Conservation (phyloP, 176 grass and related monocot genomes). For the Avena eriantha region DNA sequence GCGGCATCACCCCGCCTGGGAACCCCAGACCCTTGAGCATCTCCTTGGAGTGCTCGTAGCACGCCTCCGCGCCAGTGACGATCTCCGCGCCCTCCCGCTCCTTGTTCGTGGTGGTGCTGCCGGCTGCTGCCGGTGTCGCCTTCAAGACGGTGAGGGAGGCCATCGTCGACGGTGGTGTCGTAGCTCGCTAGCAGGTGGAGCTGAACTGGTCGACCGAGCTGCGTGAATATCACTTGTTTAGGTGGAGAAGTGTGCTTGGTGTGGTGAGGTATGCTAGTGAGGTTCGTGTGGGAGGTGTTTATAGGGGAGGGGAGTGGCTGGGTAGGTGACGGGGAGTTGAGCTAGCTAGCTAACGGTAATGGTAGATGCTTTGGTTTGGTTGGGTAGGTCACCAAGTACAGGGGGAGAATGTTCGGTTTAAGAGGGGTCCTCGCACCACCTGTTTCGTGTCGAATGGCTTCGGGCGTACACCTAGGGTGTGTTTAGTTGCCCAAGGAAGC, state of each 20-base stretch:
- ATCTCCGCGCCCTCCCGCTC: constrained; percentile 69
- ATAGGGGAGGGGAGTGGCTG: constrained; percentile 2
- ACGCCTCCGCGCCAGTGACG: constrained; percentile 67
- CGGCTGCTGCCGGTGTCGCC: neutral
- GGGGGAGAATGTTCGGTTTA: neutral
- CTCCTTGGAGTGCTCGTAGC: constrained; percentile 78
- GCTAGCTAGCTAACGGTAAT: constrained; percentile 51
- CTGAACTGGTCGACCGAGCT: neutral
- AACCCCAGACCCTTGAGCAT: constrained; percentile 73
- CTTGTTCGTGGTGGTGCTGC: constrained; percentile 1
- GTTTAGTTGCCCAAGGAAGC: too few relatives aligned
- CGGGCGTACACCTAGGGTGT: constrained; percentile 40
- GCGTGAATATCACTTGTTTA: neutral
- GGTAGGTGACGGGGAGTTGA: constrained; percentile 47
- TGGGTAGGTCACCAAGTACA: constrained; percentile 47
- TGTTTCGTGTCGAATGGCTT: constrained; percentile 38
- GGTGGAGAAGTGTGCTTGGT: neutral
- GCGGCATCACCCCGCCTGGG: constrained; percentile 81
- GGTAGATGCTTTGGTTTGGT: constrained; percentile 24
- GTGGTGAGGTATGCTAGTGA: constrained; percentile 11
- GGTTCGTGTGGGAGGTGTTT: neutral
- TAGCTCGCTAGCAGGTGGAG: neutral
- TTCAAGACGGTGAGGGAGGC: constrained; percentile 53
- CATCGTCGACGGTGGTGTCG: constrained; percentile 30
- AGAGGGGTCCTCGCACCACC: neutral